These are phyloP conservation scores for Pseudogymnoascus sp. DNA, from an alignment of 2,329 filamentous ascomycete genomes.

Conservation along the genomic window DNA sequence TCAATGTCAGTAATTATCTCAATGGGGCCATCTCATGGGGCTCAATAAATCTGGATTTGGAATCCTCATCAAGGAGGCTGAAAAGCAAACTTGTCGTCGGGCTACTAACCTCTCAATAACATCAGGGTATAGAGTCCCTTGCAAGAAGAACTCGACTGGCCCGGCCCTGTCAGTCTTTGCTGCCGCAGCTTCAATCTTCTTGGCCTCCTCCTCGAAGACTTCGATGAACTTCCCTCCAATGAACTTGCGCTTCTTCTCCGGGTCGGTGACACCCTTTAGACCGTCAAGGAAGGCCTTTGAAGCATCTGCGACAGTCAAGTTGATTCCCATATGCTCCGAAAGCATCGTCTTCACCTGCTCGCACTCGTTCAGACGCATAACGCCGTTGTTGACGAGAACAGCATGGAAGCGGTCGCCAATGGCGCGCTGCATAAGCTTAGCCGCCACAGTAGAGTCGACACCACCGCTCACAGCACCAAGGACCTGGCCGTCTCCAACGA, in stretches of 20 bases:
- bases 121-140: constrained; percentile 66
- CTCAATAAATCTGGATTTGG: constrained; percentile 16
- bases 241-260: constrained; percentile 84
- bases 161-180: constrained; percentile 59
- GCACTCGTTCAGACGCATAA: constrained; percentile 81
- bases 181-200: constrained; percentile 63
- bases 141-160: constrained; percentile 76
- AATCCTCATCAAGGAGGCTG: constrained; percentile 41
- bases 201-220: constrained; percentile 73
- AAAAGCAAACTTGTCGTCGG: background rate
- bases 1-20: constrained; percentile 33
- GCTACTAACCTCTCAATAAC: constrained; percentile 35
- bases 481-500: constrained; percentile 81
- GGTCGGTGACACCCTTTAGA: constrained; percentile 68
- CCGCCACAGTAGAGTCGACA: constrained; percentile 83
- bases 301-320: constrained; percentile 79
- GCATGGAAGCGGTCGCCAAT: constrained; percentile 77
- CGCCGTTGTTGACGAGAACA: constrained; percentile 74
- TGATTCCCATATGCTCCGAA: constrained; percentile 72
- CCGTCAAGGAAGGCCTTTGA: constrained; percentile 66
- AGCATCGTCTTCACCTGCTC: constrained; percentile 73
- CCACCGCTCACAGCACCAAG: constrained; percentile 72
- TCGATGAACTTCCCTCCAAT: constrained; percentile 76
- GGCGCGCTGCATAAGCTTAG: constrained; percentile 76
- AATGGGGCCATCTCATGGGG: constrained; percentile 36